Evolutionary conservation across 305 asterid genomes (phyloP).

Genomic region (Fraxinus xanthoxyloides): DNA sequence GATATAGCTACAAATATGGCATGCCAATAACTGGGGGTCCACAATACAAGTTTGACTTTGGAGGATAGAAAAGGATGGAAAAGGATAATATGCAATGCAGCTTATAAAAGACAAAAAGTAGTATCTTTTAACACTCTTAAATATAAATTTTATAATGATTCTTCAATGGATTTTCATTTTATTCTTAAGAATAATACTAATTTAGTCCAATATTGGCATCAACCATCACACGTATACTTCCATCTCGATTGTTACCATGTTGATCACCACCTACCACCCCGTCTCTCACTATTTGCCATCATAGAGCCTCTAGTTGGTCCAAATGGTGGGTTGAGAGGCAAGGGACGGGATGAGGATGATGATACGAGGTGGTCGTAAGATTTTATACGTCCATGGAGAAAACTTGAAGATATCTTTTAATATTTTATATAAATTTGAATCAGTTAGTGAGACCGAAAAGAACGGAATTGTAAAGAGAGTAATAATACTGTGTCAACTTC

Average conservation of each 20-base stretch:
- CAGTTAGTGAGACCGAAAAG: neutral
- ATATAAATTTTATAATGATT: too few species aligned
- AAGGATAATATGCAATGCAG: neutral
- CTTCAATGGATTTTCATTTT: neutral
- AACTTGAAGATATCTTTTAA: too few species aligned
- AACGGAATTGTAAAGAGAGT: neutral
- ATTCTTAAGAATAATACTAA: neutral
- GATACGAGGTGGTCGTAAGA: neutral
- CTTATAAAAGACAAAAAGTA: neutral
- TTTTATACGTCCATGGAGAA: neutral
- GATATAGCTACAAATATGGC: neutral
- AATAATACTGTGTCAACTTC: neutral
- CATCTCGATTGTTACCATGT: neutral
- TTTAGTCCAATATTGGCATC: neutral
- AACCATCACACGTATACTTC: neutral
- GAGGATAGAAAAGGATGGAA: too few species aligned
- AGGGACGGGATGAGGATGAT: neutral
- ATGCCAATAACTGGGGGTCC: neutral
- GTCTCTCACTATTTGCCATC: neutral
- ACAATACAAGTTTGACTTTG: neutral
- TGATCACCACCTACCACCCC: neutral
- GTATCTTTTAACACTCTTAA: neutral
- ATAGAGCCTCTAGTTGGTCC: neutral
- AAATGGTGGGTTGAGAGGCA: neutral
- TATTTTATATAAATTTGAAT: too few species aligned